phyloP scores from a whole-genome alignment of 495 filamentous ascomycete species.

The Chaetomium tenue region DNA sequence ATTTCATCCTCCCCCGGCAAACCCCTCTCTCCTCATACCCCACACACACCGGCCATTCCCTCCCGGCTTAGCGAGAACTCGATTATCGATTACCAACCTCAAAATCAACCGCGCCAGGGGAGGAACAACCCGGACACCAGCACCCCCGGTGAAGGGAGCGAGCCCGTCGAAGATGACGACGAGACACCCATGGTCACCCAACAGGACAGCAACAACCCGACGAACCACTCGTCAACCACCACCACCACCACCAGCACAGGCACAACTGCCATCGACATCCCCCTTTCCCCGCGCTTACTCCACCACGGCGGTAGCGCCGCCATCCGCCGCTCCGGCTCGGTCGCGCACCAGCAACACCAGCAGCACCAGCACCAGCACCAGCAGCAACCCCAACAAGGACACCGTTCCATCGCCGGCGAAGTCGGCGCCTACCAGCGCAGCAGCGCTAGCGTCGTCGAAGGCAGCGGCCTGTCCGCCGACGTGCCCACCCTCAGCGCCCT shows the following conservation, averaged over 20 bases:
- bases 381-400: slow-evolving; percentile 35
- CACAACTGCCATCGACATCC: slow-evolving; percentile 37
- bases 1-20: slow-evolving; percentile 87
- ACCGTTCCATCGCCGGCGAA: slow-evolving; percentile 51
- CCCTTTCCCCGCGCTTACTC: slow-evolving; percentile 61
- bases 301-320: slow-evolving; percentile 1
- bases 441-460: slow-evolving; percentile 73
- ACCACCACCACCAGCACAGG: slow-evolving; percentile 51
- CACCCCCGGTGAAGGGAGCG: slow-evolving; percentile 40
- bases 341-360: slow-evolving; percentile 46
- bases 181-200: slow-evolving; percentile 38
- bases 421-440: slow-evolving; percentile 70
- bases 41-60: slow-evolving; percentile 88
- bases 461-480: slow-evolving; percentile 57
- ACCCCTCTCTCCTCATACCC: slow-evolving; percentile 88
- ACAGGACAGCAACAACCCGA: slow-evolving; percentile 39
- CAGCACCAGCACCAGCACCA: slow-evolving; percentile 54
- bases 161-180: slow-evolving; percentile 29
- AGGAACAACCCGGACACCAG: slow-evolving; percentile 22
- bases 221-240: slow-evolving; percentile 57
- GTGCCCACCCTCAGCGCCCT: slow-evolving; percentile 58
- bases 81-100: slow-evolving; percentile 67
- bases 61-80: slow-evolving; percentile 88
- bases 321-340: slow-evolving; percentile 72
- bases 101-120: slow-evolving; percentile 26